These are phyloP conservation scores for Telopea speciosissima DNA, from an alignment of 177 flowering plant species.

Conservation along the genomic window DNA sequence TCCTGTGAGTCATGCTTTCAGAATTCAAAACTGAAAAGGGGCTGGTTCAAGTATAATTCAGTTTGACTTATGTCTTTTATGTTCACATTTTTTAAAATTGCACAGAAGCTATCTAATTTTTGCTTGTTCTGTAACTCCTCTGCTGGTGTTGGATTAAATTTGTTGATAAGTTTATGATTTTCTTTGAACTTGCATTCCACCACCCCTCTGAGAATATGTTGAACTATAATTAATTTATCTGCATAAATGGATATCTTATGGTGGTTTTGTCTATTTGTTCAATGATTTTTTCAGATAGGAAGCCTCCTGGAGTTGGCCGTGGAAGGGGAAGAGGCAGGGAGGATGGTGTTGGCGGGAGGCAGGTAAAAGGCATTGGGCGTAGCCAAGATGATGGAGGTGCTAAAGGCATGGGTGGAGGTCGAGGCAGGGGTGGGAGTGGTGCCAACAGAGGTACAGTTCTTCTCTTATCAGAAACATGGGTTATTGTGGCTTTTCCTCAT, in stretches of 20 bases:
- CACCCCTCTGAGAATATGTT: too few species aligned
- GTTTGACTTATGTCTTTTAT: too few species aligned
- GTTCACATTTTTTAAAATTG: too few species aligned
- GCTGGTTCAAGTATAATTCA: too few species aligned
- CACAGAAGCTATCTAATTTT: not conserved
- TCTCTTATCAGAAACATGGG: not conserved
- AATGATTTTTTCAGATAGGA: slow-evolving; percentile 7
- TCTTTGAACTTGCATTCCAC: not conserved
- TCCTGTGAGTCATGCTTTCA: too few species aligned
- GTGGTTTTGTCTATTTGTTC: not conserved
- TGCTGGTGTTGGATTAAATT: not conserved
- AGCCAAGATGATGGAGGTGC: slow-evolving; percentile 24
- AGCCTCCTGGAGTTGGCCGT: slow-evolving; percentile 3
- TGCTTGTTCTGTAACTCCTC: not conserved
- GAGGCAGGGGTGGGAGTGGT: slow-evolving; percentile 22
- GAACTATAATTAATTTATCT: not conserved
- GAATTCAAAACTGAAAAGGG: too few species aligned
- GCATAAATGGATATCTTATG: too few species aligned
- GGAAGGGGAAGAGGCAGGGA: slow-evolving; percentile 12
- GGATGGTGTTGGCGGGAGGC: slow-evolving; percentile 10
- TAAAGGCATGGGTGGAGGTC: slow-evolving; percentile 15
- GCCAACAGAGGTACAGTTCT: slow-evolving; percentile 12
- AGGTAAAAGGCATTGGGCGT: slow-evolving; percentile 18
- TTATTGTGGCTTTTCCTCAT: too few species aligned
- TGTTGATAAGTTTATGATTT: not conserved